Percentiles rank a stretch among this genome's conserved stretches.
Evolutionary conservation across 306 rosid genomes (phyloP).

Genomic region (Trifolium repens): DNA sequence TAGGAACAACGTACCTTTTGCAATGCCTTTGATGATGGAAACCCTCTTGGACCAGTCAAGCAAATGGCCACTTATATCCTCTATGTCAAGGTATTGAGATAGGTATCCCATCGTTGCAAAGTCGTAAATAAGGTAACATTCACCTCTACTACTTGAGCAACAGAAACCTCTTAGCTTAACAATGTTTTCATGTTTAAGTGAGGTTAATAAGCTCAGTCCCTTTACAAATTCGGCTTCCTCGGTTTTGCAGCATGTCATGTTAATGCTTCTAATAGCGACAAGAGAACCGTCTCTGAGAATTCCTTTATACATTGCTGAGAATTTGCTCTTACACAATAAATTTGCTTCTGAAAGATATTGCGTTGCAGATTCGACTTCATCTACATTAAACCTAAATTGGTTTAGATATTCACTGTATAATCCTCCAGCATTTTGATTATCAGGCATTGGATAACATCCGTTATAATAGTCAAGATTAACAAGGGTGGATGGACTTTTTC

Average conservation of each 20-base stretch:
- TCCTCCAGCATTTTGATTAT: conserved; percentile 53
- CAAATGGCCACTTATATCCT: conserved; percentile 61
- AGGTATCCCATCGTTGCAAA: conserved; percentile 71
- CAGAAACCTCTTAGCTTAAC: conserved; percentile 87
- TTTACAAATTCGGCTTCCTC: conserved; percentile 83
- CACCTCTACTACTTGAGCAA: conserved; percentile 90
- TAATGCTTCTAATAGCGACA: conserved; percentile 78
- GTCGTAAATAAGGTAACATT: conserved; percentile 86
- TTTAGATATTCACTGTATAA: conserved; percentile 57
- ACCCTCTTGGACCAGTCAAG: conserved; percentile 89
- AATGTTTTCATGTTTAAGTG: conserved; percentile 79
- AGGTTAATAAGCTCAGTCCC: conserved; percentile 68
- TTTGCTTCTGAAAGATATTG: conserved; percentile 79
- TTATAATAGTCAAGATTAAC: conserved; percentile 74
- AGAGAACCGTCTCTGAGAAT: conserved; percentile 83
- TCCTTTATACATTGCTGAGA: conserved; percentile 86
- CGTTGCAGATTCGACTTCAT: conserved; percentile 94
- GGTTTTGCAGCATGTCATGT: conserved; percentile 74
- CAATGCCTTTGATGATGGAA: conserved; percentile 76
- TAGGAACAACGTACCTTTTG: conserved; percentile 67
- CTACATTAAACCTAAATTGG: conserved; percentile 69
- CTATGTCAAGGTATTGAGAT: conserved; percentile 69
- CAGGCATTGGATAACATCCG: conserved; percentile 78
- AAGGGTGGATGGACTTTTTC: conserved; percentile 78
- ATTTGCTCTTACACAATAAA: conserved; percentile 71